Evolutionary conservation across 805 yeast genomes (phyloP), one percentile per base, ranked within the genome.

Genomic region (Sugiyamaella marilandica): DNA sequence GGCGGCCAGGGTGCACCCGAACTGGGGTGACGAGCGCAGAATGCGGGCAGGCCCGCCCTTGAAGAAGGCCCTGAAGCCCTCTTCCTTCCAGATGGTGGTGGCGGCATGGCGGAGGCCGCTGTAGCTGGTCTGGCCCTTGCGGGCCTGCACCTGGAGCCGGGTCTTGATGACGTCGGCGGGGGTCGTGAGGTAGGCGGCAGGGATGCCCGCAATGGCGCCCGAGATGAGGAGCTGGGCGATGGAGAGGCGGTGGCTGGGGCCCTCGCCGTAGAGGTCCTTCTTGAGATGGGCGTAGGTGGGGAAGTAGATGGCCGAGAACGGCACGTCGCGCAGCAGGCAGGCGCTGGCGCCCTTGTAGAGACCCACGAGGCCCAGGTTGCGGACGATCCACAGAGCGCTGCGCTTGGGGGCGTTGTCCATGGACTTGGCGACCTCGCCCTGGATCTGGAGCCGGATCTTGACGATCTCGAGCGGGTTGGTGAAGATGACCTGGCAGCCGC

Each of bases 121-220:
- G 72, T 92, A 92, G 45, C 79, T 79, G 13, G 86, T 78, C 64
- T 88, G 96, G 51, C 91, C 92, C 52, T 77, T 72, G 57, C 85
- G 82, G 5, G 88, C 77, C 67, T 84, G 95, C 55, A 89, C 83
- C 73, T 92, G 99, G 58, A 92, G 74, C 70, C 98, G 83, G 2
- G 99, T 92, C 74, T 92, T 92, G 63, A 94, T 87, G 47, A 92
- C 98, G 75, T 92, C 99, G 64, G 89, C 90, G 1, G 99, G 99
- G 0, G 99, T 92, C 1, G 99, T 92, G 59, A 91, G 74, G 69
- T 86, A 92, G 10, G 98, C 98, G 31, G 98, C 95, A 9, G 99
- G 99, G 75, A 95, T 89, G 66, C 98, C 99, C 11, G 99, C 98
- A 58, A 91, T 67, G 10, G 96, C 97, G 70, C 99, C 99, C 55